Evolutionary conservation across 2,329 filamentous ascomycete genomes (phyloP).

Genomic region (Aciculosporium take): DNA sequence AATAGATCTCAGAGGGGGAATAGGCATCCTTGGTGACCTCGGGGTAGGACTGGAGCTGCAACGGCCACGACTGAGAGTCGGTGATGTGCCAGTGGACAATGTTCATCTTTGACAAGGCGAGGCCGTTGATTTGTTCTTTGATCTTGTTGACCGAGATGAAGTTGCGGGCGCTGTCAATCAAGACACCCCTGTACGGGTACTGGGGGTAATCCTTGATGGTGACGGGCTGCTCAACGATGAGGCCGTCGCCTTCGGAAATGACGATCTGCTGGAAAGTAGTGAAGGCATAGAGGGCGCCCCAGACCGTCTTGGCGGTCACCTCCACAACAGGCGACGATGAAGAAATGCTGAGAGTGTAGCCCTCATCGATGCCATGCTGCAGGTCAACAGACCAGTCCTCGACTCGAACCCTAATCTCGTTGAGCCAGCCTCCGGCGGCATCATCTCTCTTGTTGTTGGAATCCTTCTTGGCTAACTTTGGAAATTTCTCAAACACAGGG

Average conservation of each 20-base stretch:
- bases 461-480: constrained; percentile 19
- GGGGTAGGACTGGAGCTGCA: constrained; percentile 33
- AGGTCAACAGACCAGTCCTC: constrained; percentile 30
- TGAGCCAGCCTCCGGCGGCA: constrained; percentile 17
- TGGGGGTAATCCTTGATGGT: constrained; percentile 33
- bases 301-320: constrained; percentile 35
- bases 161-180: constrained; percentile 41
- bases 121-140: constrained; percentile 37
- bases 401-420: constrained; percentile 29
- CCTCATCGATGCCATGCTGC: constrained; percentile 41
- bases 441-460: constrained; percentile 16
- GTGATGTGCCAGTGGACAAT: constrained; percentile 43
- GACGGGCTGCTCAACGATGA: constrained; percentile 39
- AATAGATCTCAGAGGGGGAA: constrained; percentile 32
- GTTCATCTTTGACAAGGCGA: constrained; percentile 42
- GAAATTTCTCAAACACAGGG: constrained; percentile 35
- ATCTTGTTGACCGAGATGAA: constrained; percentile 37
- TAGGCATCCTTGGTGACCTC: constrained; percentile 41
- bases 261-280: constrained; percentile 43
- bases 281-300: constrained; percentile 40
- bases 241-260: constrained; percentile 29
- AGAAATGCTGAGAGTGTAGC: constrained; percentile 34
- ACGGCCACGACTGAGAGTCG: constrained; percentile 41
- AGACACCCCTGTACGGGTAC: constrained; percentile 39
- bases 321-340: constrained; percentile 24